These are phyloP conservation scores for Chalciporus chontae DNA, from an alignment of 768 basidiomycete genomes.

Conservation along the genomic window DNA sequence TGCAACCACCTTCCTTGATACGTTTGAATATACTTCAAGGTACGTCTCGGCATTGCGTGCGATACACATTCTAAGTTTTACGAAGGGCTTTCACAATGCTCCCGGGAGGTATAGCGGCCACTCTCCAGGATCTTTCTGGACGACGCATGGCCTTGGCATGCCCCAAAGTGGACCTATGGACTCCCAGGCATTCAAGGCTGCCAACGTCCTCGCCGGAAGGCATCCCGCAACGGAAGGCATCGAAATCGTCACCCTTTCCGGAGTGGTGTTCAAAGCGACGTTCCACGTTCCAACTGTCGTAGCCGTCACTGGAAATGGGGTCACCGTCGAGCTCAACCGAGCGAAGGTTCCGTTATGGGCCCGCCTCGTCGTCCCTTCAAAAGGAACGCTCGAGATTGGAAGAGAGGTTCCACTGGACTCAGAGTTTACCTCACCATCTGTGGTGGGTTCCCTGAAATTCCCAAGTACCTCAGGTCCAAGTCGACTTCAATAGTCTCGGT, in stretches of 20 bases:
- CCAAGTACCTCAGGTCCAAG: constrained; percentile 59
- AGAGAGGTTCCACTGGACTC: constrained; percentile 37
- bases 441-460: constrained; percentile 59
- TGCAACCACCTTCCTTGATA: constrained; percentile 47
- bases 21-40: constrained; percentile 41
- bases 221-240: constrained; percentile 45
- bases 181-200: constrained; percentile 48
- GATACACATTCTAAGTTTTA: not conserved
- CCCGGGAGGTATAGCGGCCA: constrained; percentile 52
- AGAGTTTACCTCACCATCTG: constrained; percentile 53
- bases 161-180: constrained; percentile 69
- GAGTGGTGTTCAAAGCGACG: constrained; percentile 41
- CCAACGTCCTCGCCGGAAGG: constrained; percentile 61
- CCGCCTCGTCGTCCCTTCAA: constrained; percentile 42
- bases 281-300: constrained; percentile 50
- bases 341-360: constrained; percentile 44
- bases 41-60: constrained; percentile 14
- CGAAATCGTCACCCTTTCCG: constrained; percentile 48
- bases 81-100: constrained; percentile 50
- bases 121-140: constrained; percentile 59
- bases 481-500: constrained; percentile 59
- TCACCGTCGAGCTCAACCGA: constrained; percentile 42
- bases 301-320: constrained; percentile 52
- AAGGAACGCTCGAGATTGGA: constrained; percentile 41
- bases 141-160: constrained; percentile 53